Base-by-base conservation (phyloP, 2,329 filamentous ascomycete species). In the Aspergillus pseudotamarii region DNA sequence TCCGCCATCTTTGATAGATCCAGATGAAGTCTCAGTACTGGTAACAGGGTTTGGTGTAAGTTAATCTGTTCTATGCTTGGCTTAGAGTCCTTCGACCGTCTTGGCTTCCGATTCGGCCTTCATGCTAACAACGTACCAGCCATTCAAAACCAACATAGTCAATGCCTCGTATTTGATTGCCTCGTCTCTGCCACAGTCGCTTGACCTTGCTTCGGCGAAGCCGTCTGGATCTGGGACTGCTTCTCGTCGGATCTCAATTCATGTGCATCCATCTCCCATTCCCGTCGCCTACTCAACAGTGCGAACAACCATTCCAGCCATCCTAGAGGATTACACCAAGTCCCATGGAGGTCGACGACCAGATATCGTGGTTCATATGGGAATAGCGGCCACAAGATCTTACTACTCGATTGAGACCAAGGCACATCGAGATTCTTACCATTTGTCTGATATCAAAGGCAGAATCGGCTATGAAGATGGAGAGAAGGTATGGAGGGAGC, bases 101-200 rank as follows among this genome's bases (percentile, higher is more conserved):
- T 36, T 36, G 34, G 9, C 26, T 11, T 43, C 14, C 14, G 19
- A 38, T 28, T 32, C 14, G 23, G 11, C n/a, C n/a, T 6, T 46
- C 26, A n/a, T 48, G 16, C 62, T 64, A 21, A 61, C 61, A 41
- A 43, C 10, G 26, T 23, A 62, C 54, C 67, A 94, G 91, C 90
- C 93, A 1, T 96, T 96, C 77, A 88, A 89, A 70, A 83, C 89
- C 51, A 89, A 89, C 72, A 86, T 88, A 32, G 80, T 89, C 64
- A 96, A 96, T 74, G 92, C 93, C 10, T 93, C 92, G 3, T 94
- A 88, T 85, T 86, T 94, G 73, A 94, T 96, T 73, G 88, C 90
- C 56, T 84, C 82, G 30, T 82, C 81, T 23, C 86, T 96, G n/a
- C 89, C 92, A 4, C 76, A 84, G 2, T 84, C 86, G 68, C 84